A percentile compares a stretch with the other conserved stretches of the same genome.
Evolutionary conservation across 805 yeast species (phyloP).

Genomic region (Candida koratica): DNA sequence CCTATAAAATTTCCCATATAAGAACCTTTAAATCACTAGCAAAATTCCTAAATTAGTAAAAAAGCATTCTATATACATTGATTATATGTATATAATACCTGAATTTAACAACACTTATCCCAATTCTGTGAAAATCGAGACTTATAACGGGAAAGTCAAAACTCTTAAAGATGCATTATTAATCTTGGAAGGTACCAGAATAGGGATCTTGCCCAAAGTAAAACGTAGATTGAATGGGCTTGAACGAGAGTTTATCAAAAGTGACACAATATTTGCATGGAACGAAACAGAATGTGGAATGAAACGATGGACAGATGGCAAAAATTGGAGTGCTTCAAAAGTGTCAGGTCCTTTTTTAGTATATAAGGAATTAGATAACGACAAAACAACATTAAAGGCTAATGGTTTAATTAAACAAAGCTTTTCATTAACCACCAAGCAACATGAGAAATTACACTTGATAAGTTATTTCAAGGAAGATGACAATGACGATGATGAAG

Average conservation of each 20-base stretch:
- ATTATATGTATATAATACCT: constrained; percentile 17
- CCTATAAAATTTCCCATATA: no score
- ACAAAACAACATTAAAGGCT: constrained; percentile 25
- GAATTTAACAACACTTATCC: constrained; percentile 12
- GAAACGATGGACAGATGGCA: constrained; percentile 78
- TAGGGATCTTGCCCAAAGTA: constrained; percentile 53
- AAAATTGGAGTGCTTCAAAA: constrained; percentile 68
- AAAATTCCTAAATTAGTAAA: constrained; percentile 10
- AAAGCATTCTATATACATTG: constrained; percentile 10
- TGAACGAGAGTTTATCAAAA: constrained; percentile 53
- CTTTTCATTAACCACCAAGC: constrained; percentile 52
- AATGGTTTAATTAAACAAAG: constrained; percentile 64
- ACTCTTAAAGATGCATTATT: constrained; percentile 60
- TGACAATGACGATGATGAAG: background rate
- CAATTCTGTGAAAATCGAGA: constrained; percentile 27
- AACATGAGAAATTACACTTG: constrained; percentile 54
- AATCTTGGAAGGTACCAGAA: constrained; percentile 61
- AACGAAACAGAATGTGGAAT: constrained; percentile 67
- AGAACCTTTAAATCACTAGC: no score
- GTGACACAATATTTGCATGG: constrained; percentile 69
- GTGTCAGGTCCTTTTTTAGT: constrained; percentile 57
- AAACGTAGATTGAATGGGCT: constrained; percentile 53
- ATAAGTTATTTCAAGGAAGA: constrained; percentile 44
- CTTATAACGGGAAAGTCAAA: constrained; percentile 58
- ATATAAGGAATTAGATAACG: constrained; percentile 51